Base-by-base conservation (phyloP, 345 rosid genomes). In the Eucalyptus camaldulensis region DNA sequence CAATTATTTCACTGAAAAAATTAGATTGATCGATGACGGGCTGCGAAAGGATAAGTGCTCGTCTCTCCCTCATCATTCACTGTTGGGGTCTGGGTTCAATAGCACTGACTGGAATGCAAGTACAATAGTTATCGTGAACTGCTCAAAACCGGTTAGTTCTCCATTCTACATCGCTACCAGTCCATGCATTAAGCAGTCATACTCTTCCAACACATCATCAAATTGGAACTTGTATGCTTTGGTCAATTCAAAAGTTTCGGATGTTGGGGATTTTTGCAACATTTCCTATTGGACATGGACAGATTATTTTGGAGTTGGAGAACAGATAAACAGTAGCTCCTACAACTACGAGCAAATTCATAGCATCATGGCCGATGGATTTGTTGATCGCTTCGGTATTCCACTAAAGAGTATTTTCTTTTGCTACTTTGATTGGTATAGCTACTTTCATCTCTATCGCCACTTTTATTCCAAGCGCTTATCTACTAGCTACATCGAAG, bases 401-500 rank as follows among this genome's bases (percentile, higher is more conserved):
- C 1, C 13, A 29, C 0, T 0, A 31, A 27, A 60, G 69, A 4
- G 4, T 13, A 0, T 8, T 60, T 60, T 27, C 15, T 60, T 60
- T 27, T 60, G 31, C 16, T 60, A 60, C 31, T 27, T 1, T 27
- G 14, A 60, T 60, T 11, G 6, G 7, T 60, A 60, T 27, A 0
- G 15, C n/a, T 60, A 60, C 67, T 60, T 60, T 27, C 15, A 27
- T 25, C 14, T 60, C 31, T 12, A 25, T 27, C 13, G 6, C 31
- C 0, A 60, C 67, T 60, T 60, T 27, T 1, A 12, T 27, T 60
- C 69, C 31, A 0, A 1, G 0, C 21, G 53, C 53, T 50, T 50
- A 1, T 0, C 3, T 2, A 6, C 0, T 5, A 5, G 7, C n/a
- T 0, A 2, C 29, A 10, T 0, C 13, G 8, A 2, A 58, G 16